phyloP scores from a whole-genome alignment of 1,139 yeast genomes.

The Taiozyma sp. region DNA sequence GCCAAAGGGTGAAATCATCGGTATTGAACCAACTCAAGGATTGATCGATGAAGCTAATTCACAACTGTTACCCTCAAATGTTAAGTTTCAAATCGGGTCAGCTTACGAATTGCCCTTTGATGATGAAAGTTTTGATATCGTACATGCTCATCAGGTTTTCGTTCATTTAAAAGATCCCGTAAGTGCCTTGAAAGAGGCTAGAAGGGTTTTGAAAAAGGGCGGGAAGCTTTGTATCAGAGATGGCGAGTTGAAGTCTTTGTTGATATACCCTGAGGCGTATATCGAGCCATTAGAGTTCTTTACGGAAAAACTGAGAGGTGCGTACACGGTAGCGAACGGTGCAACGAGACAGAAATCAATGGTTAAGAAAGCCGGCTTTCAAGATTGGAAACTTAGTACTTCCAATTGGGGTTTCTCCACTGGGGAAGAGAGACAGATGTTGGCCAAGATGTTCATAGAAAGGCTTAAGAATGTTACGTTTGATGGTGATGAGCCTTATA shows the following conservation, averaged over 20 bases:
- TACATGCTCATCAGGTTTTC: slow-evolving; percentile 37
- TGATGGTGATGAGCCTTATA: background rate
- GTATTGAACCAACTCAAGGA: background rate
- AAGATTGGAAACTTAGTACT: background rate
- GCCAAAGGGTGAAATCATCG: background rate
- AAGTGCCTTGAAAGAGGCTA: slow-evolving; percentile 39
- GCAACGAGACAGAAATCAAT: background rate
- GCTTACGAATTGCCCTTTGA: slow-evolving; percentile 31
- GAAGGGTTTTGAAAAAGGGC: background rate
- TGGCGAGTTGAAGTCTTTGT: background rate
- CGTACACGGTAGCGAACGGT: background rate
- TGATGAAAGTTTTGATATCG: slow-evolving; percentile 36
- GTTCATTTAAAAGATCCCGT: slow-evolving; percentile 35
- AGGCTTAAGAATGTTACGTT: background rate
- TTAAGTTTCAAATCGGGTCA: slow-evolving; percentile 30
- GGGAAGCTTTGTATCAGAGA: background rate
- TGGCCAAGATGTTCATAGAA: background rate
- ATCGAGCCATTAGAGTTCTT: background rate
- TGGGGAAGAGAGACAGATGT: background rate
- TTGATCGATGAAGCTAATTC: background rate
- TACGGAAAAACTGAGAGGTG: background rate
- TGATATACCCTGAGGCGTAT: background rate
- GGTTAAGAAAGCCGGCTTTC: background rate
- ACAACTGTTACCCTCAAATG: slow-evolving; percentile 15
- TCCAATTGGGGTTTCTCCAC: background rate